Evolutionary conservation across 2,329 filamentous ascomycete species (phyloP).

Genomic region (Penicillium janthinellum): DNA sequence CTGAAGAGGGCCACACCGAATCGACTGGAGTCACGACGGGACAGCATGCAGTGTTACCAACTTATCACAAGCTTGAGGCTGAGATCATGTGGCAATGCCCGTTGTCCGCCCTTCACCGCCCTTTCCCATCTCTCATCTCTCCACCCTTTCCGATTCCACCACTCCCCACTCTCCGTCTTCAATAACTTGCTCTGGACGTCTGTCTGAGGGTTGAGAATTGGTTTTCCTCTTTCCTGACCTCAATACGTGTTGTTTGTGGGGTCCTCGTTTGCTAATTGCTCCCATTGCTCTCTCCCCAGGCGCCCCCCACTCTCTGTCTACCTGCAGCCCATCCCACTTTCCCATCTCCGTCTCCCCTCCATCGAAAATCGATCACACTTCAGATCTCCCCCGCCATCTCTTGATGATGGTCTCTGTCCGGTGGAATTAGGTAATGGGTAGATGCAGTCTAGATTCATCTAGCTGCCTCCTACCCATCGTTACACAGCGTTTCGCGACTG

Average conservation of each 20-base stretch:
- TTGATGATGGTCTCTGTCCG: constrained; percentile 32
- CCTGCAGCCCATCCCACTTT: constrained; percentile 30
- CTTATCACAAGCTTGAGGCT: constrained; percentile 19
- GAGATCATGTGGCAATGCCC: constrained; percentile 28
- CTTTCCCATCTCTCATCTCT: constrained; percentile 22
- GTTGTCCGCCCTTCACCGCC: constrained; percentile 29
- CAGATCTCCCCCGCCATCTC: constrained; percentile 14
- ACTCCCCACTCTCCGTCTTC: constrained; percentile 19
- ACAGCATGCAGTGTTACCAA: constrained; percentile 8
- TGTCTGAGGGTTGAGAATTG: neutral
- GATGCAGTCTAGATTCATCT: constrained; percentile 34
- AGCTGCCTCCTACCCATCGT: constrained; percentile 34
- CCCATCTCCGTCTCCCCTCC: constrained; percentile 16
- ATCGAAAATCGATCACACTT: constrained; percentile 4
- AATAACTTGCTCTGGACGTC: constrained; percentile 11
- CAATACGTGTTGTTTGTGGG: constrained; percentile 14
- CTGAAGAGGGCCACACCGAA: neutral
- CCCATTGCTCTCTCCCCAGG: constrained; percentile 16
- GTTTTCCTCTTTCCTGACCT: constrained; percentile 13
- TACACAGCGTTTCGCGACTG: constrained; percentile 21
- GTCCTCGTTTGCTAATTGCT: constrained; percentile 15
- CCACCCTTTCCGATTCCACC: constrained; percentile 21
- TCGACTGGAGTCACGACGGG: constrained; percentile 12
- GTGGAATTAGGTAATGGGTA: constrained; percentile 38
- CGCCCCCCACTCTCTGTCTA: constrained; percentile 18